Percentiles rank a stretch among this genome's conserved stretches.
Conservation (phyloP, 1,284 basidiomycete genomes). For the Sphagnurus paluster region DNA sequence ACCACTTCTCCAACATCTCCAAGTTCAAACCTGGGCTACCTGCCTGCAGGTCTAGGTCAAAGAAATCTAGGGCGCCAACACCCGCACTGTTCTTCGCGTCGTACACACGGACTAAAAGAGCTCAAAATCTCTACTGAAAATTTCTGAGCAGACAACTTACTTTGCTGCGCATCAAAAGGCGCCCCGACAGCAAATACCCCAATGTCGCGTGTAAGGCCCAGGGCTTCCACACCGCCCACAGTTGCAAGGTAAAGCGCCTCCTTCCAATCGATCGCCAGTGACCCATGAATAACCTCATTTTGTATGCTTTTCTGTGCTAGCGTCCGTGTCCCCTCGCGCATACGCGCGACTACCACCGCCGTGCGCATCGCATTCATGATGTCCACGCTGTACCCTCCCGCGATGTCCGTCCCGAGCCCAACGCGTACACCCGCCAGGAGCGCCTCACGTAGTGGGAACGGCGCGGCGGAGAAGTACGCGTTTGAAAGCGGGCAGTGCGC, state of each 20-base stretch:
- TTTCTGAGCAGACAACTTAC: slow-evolving; percentile 50
- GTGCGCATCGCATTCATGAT: slow-evolving; percentile 79
- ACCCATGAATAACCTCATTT: slow-evolving; percentile 7
- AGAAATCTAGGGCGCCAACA: slow-evolving; percentile 68
- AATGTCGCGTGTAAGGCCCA: slow-evolving; percentile 48
- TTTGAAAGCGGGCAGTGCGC: slow-evolving; percentile 88
- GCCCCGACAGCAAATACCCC: slow-evolving; percentile 67
- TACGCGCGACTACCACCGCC: slow-evolving; percentile 69
- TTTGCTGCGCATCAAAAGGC: slow-evolving; percentile 81
- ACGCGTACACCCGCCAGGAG: slow-evolving; percentile 62
- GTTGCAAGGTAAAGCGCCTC: slow-evolving; percentile 81
- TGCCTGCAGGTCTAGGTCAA: slow-evolving; percentile 41
- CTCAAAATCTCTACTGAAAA: too few species aligned
- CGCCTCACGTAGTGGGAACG: slow-evolving; percentile 76
- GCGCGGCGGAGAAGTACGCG: slow-evolving; percentile 76
- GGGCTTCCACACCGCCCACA: slow-evolving; percentile 67
- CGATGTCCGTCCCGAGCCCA: slow-evolving; percentile 82
- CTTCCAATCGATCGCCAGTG: slow-evolving; percentile 70
- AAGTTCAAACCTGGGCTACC: slow-evolving; percentile 23
- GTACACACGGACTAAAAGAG: slow-evolving; percentile 51
- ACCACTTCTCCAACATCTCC: slow-evolving; percentile 83
- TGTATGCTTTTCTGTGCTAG: slow-evolving; percentile 2
- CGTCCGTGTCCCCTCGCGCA: slow-evolving; percentile 59
- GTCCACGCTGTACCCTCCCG: slow-evolving; percentile 79
- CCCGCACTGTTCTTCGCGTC: slow-evolving; percentile 40